Evolutionary conservation across 371 early-diverging fungal species (phyloP), one percentile per base, ranked within the genome.

Genomic region (Dichotomocladium elegans): DNA sequence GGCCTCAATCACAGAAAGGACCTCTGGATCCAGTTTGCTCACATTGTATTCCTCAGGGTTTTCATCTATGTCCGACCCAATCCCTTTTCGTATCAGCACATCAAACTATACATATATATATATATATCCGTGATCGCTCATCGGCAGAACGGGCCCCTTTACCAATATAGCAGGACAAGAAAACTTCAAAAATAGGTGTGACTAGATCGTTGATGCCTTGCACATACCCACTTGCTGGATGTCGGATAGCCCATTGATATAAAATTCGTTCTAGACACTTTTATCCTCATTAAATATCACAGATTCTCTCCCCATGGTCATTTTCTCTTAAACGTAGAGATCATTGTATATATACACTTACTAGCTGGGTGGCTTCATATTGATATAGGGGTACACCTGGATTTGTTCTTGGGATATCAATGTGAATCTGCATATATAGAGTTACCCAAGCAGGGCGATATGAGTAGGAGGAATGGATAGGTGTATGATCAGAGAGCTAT

Each of bases 131-230:
- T n/a, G n/a, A n/a, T n/a, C n/a, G n/a, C n/a, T n/a, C n/a, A n/a
- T n/a, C n/a, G n/a, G n/a, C n/a, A n/a, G n/a, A n/a, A n/a, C n/a
- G n/a, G n/a, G n/a, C n/a, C 15, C 33, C n/a, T 53, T 47, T 56
- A 74, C 63, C 77, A 27, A 89, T 79, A 58, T 86, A 81, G 2
- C 86, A 78, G 29, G 87, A 79, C 14, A 97, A 59, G 61, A 93
- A 98, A 22, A 97, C 96, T 50, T 85, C 83, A 61, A 93, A 90
- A 57, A 99, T 96, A 3, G 99, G 98, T 29, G 95, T 93, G 7
- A 94, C 91, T 22, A 99, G 74, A 60, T 99, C 99, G 71, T 99
- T 98, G 68, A 99, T 99, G 1, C 99, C 99, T 67, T 99, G 99
- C 5, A 99, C 97, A 70, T 99, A 99, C 24, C 98, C 98, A 61